Conservation (phyloP, 2,329 filamentous ascomycete species). For the Coniochaeta ligniaria region DNA sequence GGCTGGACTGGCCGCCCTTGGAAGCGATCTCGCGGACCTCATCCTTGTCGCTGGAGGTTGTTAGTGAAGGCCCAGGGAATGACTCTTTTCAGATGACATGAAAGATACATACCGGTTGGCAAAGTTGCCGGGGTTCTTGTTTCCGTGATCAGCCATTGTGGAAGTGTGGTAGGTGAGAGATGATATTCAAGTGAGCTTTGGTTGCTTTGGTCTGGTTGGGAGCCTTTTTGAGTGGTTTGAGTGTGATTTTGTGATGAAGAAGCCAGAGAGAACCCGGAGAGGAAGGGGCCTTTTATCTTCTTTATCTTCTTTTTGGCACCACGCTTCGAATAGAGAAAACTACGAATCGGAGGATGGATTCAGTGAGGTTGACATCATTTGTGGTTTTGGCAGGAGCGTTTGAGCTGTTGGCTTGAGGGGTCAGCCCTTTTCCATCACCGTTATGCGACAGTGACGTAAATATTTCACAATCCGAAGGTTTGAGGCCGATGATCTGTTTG, state of each 20-base stretch:
- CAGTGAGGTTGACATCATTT: background rate
- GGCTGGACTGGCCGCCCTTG: conserved; percentile 32
- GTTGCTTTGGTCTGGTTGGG: background rate
- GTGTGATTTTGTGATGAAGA: background rate
- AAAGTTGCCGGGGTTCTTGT: conserved; percentile 29
- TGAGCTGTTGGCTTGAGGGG: background rate
- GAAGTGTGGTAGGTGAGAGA: background rate
- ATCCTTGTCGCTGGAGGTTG: conserved; percentile 26
- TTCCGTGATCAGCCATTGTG: conserved; percentile 13
- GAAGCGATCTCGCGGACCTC: conserved; percentile 34
- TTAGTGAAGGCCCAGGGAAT: background rate
- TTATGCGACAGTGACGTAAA: background rate
- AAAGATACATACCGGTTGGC: conserved; percentile 22
- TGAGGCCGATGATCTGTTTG: background rate
- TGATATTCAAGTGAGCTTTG: background rate
- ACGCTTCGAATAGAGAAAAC: background rate
- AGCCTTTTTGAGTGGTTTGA: background rate
- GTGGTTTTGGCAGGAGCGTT: background rate
- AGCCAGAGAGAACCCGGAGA: background rate
- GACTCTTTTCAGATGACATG: background rate
- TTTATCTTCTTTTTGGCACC: background rate
- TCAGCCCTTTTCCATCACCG: background rate
- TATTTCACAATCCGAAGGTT: background rate
- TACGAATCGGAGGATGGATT: background rate
- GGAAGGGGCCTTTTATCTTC: background rate